phyloP scores from a whole-genome alignment of 257 asterid species.

The Scutellaria barbata region DNA sequence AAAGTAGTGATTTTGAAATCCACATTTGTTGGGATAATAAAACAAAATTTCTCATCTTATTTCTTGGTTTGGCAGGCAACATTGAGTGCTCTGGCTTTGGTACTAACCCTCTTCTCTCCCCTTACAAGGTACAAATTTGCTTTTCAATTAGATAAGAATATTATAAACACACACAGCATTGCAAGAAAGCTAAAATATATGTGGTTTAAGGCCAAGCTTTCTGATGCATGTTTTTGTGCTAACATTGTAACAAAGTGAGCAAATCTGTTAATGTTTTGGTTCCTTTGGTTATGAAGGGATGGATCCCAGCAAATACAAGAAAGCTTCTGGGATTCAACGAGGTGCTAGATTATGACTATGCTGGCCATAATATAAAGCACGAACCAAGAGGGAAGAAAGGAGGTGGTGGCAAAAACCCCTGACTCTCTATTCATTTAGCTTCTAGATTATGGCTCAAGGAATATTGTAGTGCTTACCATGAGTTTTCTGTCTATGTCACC shows the following conservation, averaged over 20 bases:
- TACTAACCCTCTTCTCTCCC: slow-evolving; percentile 27
- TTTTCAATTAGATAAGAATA: background rate
- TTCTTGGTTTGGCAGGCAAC: slow-evolving; percentile 31
- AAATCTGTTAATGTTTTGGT: slow-evolving; percentile 9
- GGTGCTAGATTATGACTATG: slow-evolving; percentile 65
- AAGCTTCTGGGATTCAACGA: slow-evolving; percentile 48
- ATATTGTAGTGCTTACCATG: slow-evolving; percentile 1
- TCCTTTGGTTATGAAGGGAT: slow-evolving; percentile 12
- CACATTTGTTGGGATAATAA: background rate
- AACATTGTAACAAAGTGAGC: background rate
- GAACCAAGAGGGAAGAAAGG: slow-evolving; percentile 62
- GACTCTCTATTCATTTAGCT: background rate
- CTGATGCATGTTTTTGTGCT: background rate
- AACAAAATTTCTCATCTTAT: background rate
- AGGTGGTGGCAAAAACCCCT: slow-evolving; percentile 59
- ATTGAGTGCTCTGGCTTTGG: slow-evolving; percentile 40
- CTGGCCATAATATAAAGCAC: slow-evolving; percentile 72
- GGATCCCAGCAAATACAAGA: slow-evolving; percentile 38
- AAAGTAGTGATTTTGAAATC: background rate
- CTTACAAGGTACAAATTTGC: slow-evolving; percentile 42
- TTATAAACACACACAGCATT: background rate
- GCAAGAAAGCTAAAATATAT: background rate
- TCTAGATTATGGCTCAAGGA: background rate
- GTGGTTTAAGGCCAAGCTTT: background rate
- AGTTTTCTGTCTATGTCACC: slow-evolving; percentile 18